phyloP scores from a whole-genome alignment of 306 rosid genomes.

The Corylus avellana region DNA sequence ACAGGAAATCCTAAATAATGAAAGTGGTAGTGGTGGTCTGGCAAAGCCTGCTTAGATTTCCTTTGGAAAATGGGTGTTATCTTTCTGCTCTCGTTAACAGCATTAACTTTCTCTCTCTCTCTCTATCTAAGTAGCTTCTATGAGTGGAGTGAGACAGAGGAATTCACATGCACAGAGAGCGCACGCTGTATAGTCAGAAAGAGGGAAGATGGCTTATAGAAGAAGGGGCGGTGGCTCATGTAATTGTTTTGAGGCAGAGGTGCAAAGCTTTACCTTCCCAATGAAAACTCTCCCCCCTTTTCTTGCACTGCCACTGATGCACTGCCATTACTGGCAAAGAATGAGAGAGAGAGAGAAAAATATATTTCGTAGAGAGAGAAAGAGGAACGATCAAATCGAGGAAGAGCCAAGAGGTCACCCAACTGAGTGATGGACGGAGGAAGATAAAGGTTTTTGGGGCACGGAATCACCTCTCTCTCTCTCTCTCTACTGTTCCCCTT shows the following conservation, averaged over 20 bases:
- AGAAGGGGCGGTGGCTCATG: conserved; percentile 20
- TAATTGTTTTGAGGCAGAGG: conserved; percentile 22
- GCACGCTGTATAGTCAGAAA: conserved; percentile 23
- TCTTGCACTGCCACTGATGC: conserved; percentile 71
- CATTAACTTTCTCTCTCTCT: conserved; percentile 7
- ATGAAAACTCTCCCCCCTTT: conserved; percentile 79
- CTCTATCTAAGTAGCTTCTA: neutral
- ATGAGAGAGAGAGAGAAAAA: conserved; percentile 35
- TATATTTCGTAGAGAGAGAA: conserved; percentile 7
- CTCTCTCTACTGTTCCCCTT: conserved; percentile 19
- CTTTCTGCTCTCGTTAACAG: conserved; percentile 17
- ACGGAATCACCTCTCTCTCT: conserved; percentile 44
- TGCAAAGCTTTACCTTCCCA: conserved; percentile 85
- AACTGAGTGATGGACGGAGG: conserved; percentile 25
- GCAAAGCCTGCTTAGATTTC: conserved; percentile 44
- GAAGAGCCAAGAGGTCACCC: conserved; percentile 55
- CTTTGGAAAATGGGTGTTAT: conserved; percentile 40
- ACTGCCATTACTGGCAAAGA: conserved; percentile 72
- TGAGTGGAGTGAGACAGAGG: conserved; percentile 2
- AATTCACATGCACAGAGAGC: conserved; percentile 1
- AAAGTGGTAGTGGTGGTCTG: conserved; percentile 35
- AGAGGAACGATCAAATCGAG: conserved; percentile 83
- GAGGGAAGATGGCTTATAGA: conserved; percentile 12
- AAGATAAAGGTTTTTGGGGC: conserved; percentile 32
- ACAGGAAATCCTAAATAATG: conserved; percentile 60